Evolutionary conservation across 345 rosid species (phyloP).

Genomic region (Citrus maxima): DNA sequence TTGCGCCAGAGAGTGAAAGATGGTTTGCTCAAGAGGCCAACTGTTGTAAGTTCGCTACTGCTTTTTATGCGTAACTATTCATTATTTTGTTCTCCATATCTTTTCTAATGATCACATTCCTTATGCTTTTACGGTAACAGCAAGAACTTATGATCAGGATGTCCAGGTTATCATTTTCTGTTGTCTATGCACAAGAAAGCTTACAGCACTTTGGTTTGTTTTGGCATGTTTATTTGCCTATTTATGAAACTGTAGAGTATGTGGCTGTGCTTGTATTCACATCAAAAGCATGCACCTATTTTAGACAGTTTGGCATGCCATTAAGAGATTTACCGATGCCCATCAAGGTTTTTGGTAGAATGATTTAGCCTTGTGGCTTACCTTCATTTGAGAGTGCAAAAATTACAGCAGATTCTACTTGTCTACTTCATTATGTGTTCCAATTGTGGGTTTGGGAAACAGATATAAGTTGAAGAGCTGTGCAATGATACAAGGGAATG

Average conservation of each 20-base stretch:
- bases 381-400: neutral
- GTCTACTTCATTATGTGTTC: neutral
- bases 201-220: neutral
- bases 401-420: neutral
- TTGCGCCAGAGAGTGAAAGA: constrained; percentile 49
- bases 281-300: neutral
- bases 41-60: constrained; percentile 51
- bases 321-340: neutral
- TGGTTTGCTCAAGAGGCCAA: constrained; percentile 55
- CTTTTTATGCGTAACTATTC: neutral
- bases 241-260: neutral
- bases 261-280: neutral
- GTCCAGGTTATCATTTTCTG: neutral
- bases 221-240: constrained; percentile 1
- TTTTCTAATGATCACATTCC: neutral
- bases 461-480: neutral
- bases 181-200: neutral
- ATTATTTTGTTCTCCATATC: neutral
- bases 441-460: neutral
- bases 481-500: neutral
- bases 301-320: neutral
- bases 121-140: neutral
- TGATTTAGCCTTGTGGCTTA: neutral
- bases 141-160: neutral
- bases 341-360: neutral